A percentile compares a stretch with the other conserved stretches of the same genome.
Conservation (phyloP, 257 asterid species). For the Leonotis leonurus region DNA sequence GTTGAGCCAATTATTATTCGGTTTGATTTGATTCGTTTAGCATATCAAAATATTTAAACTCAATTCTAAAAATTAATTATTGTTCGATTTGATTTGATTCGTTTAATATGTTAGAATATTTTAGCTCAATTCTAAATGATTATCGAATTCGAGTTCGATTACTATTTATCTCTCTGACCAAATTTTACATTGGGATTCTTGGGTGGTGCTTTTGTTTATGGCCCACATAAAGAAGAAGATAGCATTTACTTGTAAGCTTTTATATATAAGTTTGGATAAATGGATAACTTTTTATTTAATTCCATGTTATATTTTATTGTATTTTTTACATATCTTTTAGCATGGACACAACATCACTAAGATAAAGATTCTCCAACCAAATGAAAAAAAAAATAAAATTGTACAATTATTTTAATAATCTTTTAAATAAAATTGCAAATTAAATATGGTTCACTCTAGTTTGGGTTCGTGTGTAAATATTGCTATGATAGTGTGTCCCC, state of each 20-base stretch:
- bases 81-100: too few relatives aligned
- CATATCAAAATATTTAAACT: too few relatives aligned
- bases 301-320: not conserved
- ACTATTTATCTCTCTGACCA: not conserved
- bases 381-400: not conserved
- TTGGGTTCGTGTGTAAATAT: not conserved
- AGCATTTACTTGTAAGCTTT: constrained; percentile 3
- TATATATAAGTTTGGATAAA: not conserved
- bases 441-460: not conserved
- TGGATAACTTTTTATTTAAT: not conserved
- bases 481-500: not conserved
- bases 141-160: too few relatives aligned
- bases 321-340: not conserved
- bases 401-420: too few relatives aligned
- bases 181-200: not conserved
- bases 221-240: constrained; percentile 3
- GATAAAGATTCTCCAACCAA: constrained; percentile 12
- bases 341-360: constrained; percentile 20
- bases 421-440: too few relatives aligned
- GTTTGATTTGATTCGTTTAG: too few relatives aligned
- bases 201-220: constrained; percentile 2
- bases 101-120: too few relatives aligned
- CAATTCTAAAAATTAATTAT: too few relatives aligned
- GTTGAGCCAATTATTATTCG: too few relatives aligned
- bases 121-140: too few relatives aligned